These are phyloP conservation scores for Marasmius oreades DNA, from an alignment of 1,284 basidiomycete genomes.

Conservation along the genomic window DNA sequence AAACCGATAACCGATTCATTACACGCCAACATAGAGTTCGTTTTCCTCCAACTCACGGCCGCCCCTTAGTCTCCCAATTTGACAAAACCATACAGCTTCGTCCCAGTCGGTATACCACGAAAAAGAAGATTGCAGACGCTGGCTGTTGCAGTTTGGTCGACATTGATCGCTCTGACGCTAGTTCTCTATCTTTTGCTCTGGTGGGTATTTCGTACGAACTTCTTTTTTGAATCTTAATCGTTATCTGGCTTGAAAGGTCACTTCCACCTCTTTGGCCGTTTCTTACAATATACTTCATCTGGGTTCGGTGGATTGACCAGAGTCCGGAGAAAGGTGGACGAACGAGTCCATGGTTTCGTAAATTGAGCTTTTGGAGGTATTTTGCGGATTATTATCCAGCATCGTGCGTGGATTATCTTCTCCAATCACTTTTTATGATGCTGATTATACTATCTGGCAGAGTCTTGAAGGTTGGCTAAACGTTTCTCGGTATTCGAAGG, in stretches of 20 bases:
- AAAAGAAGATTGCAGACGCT: constrained; percentile 82
- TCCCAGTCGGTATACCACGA: constrained; percentile 70
- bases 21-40: constrained; percentile 69
- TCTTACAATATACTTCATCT: constrained; percentile 78
- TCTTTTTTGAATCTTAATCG: neutral
- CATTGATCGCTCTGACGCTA: constrained; percentile 69
- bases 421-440: constrained; percentile 2
- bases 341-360: constrained; percentile 75
- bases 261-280: constrained; percentile 88
- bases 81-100: constrained; percentile 46
- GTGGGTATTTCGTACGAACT: constrained; percentile 42
- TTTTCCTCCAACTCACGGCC: constrained; percentile 15
- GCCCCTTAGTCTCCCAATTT: neutral
- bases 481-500: neutral
- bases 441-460: constrained; percentile 28
- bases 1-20: constrained; percentile 54
- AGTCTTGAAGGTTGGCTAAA: constrained; percentile 50
- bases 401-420: constrained; percentile 52
- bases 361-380: constrained; percentile 73
- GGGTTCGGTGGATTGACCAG: constrained; percentile 74
- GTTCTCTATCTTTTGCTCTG: constrained; percentile 76
- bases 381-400: constrained; percentile 94
- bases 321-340: constrained; percentile 81
- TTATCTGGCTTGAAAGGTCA: constrained; percentile 54
- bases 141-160: constrained; percentile 85